These are phyloP conservation scores for Polygonum aviculare DNA, from an alignment of 148 eudicot genomes.

Conservation along the genomic window DNA sequence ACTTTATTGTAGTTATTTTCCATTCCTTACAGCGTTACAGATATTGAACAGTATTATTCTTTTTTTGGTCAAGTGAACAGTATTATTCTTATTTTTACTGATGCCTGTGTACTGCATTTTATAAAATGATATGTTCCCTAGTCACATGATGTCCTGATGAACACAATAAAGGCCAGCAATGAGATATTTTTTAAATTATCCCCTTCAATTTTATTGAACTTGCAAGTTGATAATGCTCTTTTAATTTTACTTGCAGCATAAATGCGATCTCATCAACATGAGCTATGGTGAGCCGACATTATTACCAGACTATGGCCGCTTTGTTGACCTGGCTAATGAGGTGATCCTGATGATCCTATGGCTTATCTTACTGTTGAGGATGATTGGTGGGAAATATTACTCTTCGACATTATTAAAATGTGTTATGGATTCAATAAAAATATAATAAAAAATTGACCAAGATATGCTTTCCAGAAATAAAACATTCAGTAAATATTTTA, in stretches of 20 bases:
- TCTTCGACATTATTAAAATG: background rate
- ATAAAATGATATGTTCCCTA: background rate
- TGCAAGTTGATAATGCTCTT: background rate
- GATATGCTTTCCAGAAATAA: background rate
- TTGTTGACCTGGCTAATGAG: slow-evolving; percentile 95
- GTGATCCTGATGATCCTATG: slow-evolving; percentile 17
- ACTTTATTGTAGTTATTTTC: background rate
- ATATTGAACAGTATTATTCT: no score
- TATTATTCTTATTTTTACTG: no score
- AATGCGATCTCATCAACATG: slow-evolving; percentile 98
- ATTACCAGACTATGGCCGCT: slow-evolving; percentile 96
- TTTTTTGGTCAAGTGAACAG: no score
- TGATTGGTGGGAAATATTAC: background rate
- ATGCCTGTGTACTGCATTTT: background rate
- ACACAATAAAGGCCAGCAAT: background rate
- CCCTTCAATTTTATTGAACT: background rate
- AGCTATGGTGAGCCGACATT: slow-evolving; percentile 91
- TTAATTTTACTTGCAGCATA: slow-evolving; percentile 53
- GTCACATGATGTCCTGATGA: background rate
- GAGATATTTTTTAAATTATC: background rate
- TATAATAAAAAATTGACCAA: background rate
- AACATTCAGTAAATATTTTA: background rate
- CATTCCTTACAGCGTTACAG: background rate
- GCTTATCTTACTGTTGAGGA: background rate
- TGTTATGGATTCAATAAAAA: background rate